Evolutionary conservation across 129 eudicot genomes (phyloP).

Genomic region (Pulicaria dysenterica): DNA sequence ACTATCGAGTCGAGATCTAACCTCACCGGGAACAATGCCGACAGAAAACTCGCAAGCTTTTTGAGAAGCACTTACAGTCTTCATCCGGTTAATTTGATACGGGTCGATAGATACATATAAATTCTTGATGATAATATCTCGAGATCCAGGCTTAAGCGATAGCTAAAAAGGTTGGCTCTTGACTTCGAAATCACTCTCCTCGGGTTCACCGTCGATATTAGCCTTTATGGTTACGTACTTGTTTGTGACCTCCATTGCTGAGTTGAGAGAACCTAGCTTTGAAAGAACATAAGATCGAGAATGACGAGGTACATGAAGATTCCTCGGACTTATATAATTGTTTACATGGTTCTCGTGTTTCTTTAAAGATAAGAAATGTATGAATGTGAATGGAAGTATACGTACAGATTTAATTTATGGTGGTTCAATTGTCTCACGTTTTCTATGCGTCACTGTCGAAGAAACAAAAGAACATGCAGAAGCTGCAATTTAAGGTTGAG

Average conservation of each 20-base stretch:
- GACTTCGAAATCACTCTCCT: conserved; percentile 63
- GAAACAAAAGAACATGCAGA: no score
- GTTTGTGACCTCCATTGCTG: conserved; percentile 48
- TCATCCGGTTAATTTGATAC: conserved; percentile 79
- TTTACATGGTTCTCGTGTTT: no score
- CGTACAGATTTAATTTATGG: no score
- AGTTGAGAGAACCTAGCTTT: not conserved
- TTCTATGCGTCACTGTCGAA: no score
- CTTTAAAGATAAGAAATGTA: no score
- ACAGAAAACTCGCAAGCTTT: conserved; percentile 40
- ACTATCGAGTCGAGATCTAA: conserved; percentile 19
- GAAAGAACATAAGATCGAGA: no score
- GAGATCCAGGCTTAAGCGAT: conserved; percentile 32
- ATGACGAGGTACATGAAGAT: no score
- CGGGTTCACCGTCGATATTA: conserved; percentile 52
- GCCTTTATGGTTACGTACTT: conserved; percentile 46
- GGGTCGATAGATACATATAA: conserved; percentile 78
- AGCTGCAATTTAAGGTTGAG: no score
- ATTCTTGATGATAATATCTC: conserved; percentile 58
- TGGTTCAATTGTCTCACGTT: no score
- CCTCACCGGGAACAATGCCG: conserved; percentile 55
- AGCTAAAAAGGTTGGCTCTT: conserved; percentile 40
- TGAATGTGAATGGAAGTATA: no score
- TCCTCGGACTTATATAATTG: no score
- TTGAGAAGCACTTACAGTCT: conserved; percentile 59